These are phyloP conservation scores for Aspergillus sp. DNA, from an alignment of 2,329 filamentous ascomycete genomes.

Conservation along the genomic window DNA sequence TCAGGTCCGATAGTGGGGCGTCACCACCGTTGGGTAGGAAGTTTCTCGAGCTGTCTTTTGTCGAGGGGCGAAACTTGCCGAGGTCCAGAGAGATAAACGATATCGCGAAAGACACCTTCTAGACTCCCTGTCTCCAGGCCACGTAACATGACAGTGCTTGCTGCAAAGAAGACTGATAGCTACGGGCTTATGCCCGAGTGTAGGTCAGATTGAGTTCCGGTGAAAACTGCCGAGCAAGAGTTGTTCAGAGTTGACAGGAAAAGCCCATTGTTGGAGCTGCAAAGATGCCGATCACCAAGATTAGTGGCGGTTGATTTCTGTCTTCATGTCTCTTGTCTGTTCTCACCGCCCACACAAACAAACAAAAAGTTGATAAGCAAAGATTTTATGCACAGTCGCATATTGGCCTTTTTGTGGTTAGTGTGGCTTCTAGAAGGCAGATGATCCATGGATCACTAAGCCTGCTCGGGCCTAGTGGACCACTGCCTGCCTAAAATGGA, in stretches of 20 bases:
- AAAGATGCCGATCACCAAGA: too few relatives aligned
- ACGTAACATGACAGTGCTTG: too few relatives aligned
- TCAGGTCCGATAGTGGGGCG: background rate
- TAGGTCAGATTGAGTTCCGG: too few relatives aligned
- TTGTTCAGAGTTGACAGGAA: too few relatives aligned
- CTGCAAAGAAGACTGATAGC: too few relatives aligned
- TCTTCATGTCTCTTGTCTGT: too few relatives aligned
- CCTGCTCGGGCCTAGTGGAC: background rate
- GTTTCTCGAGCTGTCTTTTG: conserved; percentile 3
- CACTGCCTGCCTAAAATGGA: background rate
- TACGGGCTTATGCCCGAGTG: too few relatives aligned
- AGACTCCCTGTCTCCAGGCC: background rate
- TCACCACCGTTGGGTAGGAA: conserved; percentile 2
- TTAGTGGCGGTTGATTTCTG: too few relatives aligned
- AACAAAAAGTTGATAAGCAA: too few relatives aligned
- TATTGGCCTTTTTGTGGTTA: background rate
- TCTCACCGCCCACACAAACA: too few relatives aligned
- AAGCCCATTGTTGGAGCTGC: too few relatives aligned
- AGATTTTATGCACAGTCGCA: background rate
- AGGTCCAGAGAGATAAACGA: background rate
- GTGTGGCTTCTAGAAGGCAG: background rate
- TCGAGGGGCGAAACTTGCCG: background rate
- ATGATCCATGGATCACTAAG: background rate
- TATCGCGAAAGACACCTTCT: background rate
- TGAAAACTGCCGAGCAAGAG: too few relatives aligned